These are phyloP conservation scores for Oemleria cerasiformis DNA, from an alignment of 306 rosid species.

Conservation along the genomic window DNA sequence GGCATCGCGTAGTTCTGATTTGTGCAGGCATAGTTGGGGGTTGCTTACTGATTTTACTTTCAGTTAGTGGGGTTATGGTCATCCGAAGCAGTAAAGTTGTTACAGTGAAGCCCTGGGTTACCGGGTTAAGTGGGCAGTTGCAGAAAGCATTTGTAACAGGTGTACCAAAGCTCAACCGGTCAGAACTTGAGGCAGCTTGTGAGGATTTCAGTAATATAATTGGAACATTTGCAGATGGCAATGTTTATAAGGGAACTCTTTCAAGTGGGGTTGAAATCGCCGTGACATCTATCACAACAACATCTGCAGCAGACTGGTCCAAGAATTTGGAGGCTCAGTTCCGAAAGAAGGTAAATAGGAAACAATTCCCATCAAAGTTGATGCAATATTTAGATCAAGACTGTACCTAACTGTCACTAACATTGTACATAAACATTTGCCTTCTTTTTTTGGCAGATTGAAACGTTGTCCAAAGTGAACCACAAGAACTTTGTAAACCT, in stretches of 20 bases:
- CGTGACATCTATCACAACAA: constrained; percentile 53
- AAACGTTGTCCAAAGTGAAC: constrained; percentile 67
- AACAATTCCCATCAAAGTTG: constrained; percentile 4
- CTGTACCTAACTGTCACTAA: constrained; percentile 7
- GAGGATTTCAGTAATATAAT: constrained; percentile 95
- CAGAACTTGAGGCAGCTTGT: constrained; percentile 77
- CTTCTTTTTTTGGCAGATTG: constrained; percentile 47
- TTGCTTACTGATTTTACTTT: constrained; percentile 42
- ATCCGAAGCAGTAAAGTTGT: constrained; percentile 61
- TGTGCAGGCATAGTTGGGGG: constrained; percentile 51
- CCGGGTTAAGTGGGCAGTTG: constrained; percentile 95
- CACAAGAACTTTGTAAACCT: constrained; percentile 90
- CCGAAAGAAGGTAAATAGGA: constrained; percentile 59
- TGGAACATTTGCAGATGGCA: constrained; percentile 52
- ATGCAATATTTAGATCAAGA: background rate
- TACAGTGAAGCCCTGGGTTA: constrained; percentile 87
- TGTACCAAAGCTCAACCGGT: constrained; percentile 78
- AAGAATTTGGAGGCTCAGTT: constrained; percentile 62
- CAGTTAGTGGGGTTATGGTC: constrained; percentile 35
- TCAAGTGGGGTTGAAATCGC: constrained; percentile 97
- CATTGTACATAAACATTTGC: background rate
- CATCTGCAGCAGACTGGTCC: constrained; percentile 61
- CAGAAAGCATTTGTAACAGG: constrained; percentile 93
- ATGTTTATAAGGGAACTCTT: constrained; percentile 84
- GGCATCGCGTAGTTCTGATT: constrained; percentile 30